A percentile compares a stretch with the other conserved stretches of the same genome.
These are phyloP conservation scores for Cercospora sp. DNA, from an alignment of 2,329 filamentous ascomycete genomes.

Conservation along the genomic window DNA sequence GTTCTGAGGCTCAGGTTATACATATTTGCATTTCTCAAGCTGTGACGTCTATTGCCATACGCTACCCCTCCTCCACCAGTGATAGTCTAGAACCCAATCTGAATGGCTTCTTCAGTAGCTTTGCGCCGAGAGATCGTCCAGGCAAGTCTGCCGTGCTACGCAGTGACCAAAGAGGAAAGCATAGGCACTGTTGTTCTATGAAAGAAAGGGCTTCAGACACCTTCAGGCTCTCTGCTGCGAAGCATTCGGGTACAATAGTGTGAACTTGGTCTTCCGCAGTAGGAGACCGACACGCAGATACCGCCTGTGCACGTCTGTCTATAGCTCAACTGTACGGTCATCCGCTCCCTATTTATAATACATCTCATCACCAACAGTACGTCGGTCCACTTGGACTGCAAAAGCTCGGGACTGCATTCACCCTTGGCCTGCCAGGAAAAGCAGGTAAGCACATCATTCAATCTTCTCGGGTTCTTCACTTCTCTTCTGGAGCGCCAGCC, in stretches of 20 bases:
- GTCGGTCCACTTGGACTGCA: background rate
- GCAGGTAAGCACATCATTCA: background rate
- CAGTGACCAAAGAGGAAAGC: conserved; percentile 3
- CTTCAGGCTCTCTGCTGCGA: background rate
- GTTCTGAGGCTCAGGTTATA: background rate
- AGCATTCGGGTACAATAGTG: background rate
- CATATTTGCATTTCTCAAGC: background rate
- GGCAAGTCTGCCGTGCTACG: conserved; percentile 6
- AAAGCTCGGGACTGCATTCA: background rate
- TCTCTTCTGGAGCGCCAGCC: conserved; percentile 18
- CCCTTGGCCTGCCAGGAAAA: background rate
- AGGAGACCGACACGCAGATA: background rate
- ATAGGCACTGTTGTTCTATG: background rate
- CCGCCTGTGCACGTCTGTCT: background rate
- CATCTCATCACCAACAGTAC: background rate
- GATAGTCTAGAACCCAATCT: conserved; percentile 9
- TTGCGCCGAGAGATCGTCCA: background rate
- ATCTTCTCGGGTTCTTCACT: background rate
- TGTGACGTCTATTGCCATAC: conserved; percentile 13
- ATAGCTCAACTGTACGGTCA: background rate
- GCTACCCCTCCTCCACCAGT: conserved; percentile 12
- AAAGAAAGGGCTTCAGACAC: background rate
- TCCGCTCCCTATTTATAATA: background rate
- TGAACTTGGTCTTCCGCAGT: background rate
- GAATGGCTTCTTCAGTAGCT: background rate